Conservation (phyloP, 352 stramenopile species). For the Aphanomyces invadans region DNA sequence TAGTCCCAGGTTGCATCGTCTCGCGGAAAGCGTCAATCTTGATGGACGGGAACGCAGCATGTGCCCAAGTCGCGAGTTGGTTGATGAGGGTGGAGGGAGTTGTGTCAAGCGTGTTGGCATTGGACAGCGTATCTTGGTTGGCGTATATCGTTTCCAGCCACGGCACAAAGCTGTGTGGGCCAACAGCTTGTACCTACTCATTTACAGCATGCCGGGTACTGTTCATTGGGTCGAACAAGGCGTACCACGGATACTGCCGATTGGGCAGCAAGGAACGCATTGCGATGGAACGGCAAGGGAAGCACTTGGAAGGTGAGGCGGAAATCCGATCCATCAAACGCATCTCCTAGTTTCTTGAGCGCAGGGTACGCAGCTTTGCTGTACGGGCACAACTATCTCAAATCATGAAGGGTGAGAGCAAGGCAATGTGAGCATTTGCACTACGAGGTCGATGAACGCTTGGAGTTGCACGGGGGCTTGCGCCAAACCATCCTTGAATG, state of each 20-base stretch:
- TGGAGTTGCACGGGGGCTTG: conserved; percentile 67
- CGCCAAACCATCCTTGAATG: conserved; percentile 38
- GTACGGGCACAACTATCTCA: conserved; percentile 49
- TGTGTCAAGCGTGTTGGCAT: conserved; percentile 48
- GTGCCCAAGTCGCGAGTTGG: conserved; percentile 46
- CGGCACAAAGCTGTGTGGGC: conserved; percentile 44
- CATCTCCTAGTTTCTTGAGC: conserved; percentile 44
- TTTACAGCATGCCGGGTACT: background rate
- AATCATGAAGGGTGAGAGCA: background rate
- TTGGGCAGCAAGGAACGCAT: conserved; percentile 59
- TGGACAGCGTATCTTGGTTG: conserved; percentile 58
- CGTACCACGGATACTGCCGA: conserved; percentile 53
- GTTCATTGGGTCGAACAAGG: background rate
- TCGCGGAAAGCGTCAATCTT: conserved; percentile 51
- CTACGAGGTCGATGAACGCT: conserved; percentile 62
- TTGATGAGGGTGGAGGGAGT: conserved; percentile 46
- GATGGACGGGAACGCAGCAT: conserved; percentile 53
- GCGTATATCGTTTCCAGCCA: conserved; percentile 77
- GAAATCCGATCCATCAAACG: conserved; percentile 52
- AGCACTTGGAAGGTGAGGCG: conserved; percentile 69
- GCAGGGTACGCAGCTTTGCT: conserved; percentile 62
- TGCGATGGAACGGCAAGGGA: conserved; percentile 68
- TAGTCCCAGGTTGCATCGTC: conserved; percentile 63
- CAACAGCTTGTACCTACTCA: conserved; percentile 31
- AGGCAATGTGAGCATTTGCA: background rate